Conservation (phyloP, 2,329 filamentous ascomycete genomes). For the Neonectria sp. region DNA sequence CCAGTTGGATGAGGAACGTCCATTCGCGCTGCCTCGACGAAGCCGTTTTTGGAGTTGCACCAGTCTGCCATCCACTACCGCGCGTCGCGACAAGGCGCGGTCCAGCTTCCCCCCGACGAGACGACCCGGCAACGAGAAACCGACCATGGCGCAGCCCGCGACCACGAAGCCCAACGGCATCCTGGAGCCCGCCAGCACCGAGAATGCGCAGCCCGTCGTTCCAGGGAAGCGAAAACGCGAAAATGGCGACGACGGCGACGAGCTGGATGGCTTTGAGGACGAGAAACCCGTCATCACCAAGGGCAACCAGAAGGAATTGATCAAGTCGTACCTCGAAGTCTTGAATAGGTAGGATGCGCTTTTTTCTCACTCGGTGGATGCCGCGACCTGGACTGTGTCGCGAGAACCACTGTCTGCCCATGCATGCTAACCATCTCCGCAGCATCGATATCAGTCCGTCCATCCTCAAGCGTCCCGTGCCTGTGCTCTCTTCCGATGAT, state of each 20-base stretch:
- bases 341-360: constrained; percentile 55
- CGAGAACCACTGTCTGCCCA: constrained; percentile 19
- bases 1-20: constrained; percentile 51
- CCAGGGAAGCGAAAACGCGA: constrained; percentile 74
- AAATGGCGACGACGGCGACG: constrained; percentile 57
- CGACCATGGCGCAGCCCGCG: constrained; percentile 60
- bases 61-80: constrained; percentile 54
- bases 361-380: constrained; percentile 24
- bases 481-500: constrained; percentile 58
- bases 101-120: constrained; percentile 47
- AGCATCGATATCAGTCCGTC: constrained; percentile 70
- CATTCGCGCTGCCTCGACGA: constrained; percentile 54
- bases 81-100: constrained; percentile 60
- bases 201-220: constrained; percentile 51
- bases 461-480: constrained; percentile 69
- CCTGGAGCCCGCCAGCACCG: constrained; percentile 53
- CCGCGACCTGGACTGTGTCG: constrained; percentile 29
- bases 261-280: constrained; percentile 48
- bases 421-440: constrained; percentile 49
- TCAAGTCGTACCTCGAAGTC: constrained; percentile 56
- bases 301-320: constrained; percentile 53
- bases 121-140: constrained; percentile 43
- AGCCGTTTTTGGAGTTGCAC: constrained; percentile 59
- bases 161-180: constrained; percentile 59
- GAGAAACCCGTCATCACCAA: constrained; percentile 44